Percentiles rank a stretch among this genome's conserved stretches.
These are phyloP conservation scores for Cystobasidium tubakii DNA, from an alignment of 768 basidiomycete genomes.

Conservation along the genomic window DNA sequence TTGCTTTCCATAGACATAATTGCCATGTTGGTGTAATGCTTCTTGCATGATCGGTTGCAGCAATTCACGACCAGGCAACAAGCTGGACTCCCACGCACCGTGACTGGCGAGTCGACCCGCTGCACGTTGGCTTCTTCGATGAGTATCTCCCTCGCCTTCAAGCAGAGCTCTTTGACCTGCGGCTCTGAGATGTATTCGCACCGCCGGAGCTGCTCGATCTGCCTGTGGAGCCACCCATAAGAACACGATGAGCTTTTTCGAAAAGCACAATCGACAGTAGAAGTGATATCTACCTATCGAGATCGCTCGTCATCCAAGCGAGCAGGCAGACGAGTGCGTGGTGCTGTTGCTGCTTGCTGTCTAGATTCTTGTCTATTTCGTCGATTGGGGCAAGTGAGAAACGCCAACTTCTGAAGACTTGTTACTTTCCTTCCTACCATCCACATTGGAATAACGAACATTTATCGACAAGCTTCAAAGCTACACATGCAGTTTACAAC, in stretches of 20 bases:
- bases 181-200: constrained; percentile 95
- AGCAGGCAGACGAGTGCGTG: neutral
- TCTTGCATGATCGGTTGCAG: constrained; percentile 87
- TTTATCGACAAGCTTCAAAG: neutral
- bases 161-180: constrained; percentile 87
- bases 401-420: neutral
- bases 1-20: constrained; percentile 94
- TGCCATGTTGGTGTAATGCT: constrained; percentile 91
- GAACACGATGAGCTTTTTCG: neutral
- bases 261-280: too few species aligned
- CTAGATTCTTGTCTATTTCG: neutral
- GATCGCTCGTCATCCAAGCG: constrained; percentile 27
- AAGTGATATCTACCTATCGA: constrained; percentile 13
- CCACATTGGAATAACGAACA: neutral
- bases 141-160: constrained; percentile 91
- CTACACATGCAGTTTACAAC: too few species aligned
- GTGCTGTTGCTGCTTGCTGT: constrained; percentile 4
- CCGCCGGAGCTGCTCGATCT: constrained; percentile 86
- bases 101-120: constrained; percentile 89
- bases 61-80: constrained; percentile 75
- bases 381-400: constrained; percentile 8
- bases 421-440: neutral
- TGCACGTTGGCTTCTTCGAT: constrained; percentile 98
- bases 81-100: constrained; percentile 85
- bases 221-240: constrained; percentile 54